A percentile compares a stretch with the other conserved stretches of the same genome.
phyloP scores from a whole-genome alignment of 352 stramenopile species.

The Phytophthora boehmeriae region DNA sequence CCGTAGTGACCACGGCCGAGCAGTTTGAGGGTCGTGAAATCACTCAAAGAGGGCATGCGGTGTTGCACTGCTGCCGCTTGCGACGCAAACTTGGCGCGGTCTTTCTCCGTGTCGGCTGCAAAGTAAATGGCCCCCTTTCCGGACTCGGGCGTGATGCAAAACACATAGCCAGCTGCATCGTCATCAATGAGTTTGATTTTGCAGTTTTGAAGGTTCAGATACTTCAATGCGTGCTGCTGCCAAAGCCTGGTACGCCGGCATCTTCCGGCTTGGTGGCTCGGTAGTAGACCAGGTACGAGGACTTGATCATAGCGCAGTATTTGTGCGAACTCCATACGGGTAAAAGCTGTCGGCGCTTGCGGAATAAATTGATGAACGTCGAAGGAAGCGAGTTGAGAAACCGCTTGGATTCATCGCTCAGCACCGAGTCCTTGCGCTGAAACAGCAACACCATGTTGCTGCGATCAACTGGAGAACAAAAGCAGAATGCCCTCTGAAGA shows the following conservation, averaged over 20 bases:
- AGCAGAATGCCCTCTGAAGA: no score
- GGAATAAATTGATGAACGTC: conserved; percentile 85
- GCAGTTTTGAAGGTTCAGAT: conserved; percentile 78
- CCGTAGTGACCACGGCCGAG: conserved; percentile 87
- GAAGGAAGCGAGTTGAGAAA: conserved; percentile 87
- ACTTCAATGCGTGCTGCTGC: conserved; percentile 60
- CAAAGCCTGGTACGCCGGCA: conserved; percentile 21
- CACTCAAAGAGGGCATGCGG: conserved; percentile 50
- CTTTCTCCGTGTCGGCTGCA: conserved; percentile 83
- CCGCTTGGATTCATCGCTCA: conserved; percentile 81
- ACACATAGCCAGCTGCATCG: conserved; percentile 80
- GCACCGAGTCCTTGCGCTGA: conserved; percentile 61
- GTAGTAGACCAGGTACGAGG: conserved; percentile 85
- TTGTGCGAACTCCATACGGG: conserved; percentile 86
- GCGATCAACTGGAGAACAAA: conserved; percentile 12
- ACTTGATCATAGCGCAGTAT: conserved; percentile 91
- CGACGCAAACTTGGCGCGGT: conserved; percentile 77
- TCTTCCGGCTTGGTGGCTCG: conserved; percentile 70
- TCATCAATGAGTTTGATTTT: conserved; percentile 82
- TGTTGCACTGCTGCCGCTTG: conserved; percentile 68
- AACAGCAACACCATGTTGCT: conserved; percentile 85
- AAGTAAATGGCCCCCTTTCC: conserved; percentile 76
- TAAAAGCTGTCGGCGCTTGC: conserved; percentile 81
- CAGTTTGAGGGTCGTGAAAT: conserved; percentile 86
- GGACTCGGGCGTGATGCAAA: conserved; percentile 71